These are phyloP conservation scores for Paecilomyces dactylethromorphus DNA, from an alignment of 2,329 filamentous ascomycete genomes.

Conservation along the genomic window DNA sequence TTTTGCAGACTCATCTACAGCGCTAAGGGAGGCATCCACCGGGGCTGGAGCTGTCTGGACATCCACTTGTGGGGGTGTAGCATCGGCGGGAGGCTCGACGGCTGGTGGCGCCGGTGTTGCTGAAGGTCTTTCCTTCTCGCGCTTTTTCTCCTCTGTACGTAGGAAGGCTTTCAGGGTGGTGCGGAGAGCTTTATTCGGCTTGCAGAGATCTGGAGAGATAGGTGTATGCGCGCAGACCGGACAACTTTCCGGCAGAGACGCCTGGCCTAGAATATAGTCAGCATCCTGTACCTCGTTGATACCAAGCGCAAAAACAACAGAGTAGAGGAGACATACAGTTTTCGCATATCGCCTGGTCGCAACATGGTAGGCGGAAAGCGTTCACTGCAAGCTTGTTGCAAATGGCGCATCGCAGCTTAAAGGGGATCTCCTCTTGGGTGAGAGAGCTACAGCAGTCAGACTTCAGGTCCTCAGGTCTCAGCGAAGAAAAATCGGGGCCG, in stretches of 20 bases:
- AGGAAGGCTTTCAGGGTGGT: conserved; percentile 89
- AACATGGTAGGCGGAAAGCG: conserved; percentile 86
- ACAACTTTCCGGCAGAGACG: conserved; percentile 68
- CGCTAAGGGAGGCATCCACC: conserved; percentile 8
- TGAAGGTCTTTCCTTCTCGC: conserved; percentile 53
- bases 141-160: conserved; percentile 84
- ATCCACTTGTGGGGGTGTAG: conserved; percentile 10
- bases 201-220: conserved; percentile 78
- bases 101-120: conserved; percentile 25
- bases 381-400: conserved; percentile 89
- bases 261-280: conserved; percentile 54
- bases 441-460: conserved; percentile 53
- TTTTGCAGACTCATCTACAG: conserved; percentile 4
- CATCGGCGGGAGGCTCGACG: conserved; percentile 16
- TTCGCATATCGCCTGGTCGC: conserved; percentile 90
- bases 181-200: conserved; percentile 81
- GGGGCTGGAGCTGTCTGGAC: conserved; percentile 11
- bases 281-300: conserved; percentile 2
- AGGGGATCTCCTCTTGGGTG: conserved; percentile 78
- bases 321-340: conserved; percentile 57
- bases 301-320: conserved; percentile 1
- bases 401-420: conserved; percentile 88
- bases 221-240: conserved; percentile 91
- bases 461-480: neutral
- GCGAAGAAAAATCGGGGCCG: neutral